Conservation (phyloP, 169 alveolate genomes). For the Plasmodium billcollinsi region DNA sequence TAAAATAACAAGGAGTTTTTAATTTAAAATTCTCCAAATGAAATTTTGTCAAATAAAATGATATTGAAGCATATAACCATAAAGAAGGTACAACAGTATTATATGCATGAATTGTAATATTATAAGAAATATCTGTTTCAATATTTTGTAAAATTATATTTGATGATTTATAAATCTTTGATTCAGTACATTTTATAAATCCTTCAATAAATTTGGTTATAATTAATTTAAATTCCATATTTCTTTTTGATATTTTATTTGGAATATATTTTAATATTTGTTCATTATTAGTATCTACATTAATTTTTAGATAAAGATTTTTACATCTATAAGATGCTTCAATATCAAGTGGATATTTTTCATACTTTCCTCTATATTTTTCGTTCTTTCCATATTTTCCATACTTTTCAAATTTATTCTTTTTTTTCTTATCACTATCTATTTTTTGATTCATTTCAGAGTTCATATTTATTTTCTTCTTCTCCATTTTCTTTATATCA, state of each 20-base stretch:
- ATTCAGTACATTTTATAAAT: constrained; percentile 66
- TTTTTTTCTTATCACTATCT: constrained; percentile 10
- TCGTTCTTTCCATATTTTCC: too few relatives aligned
- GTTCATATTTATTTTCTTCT: constrained; percentile 7
- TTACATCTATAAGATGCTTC: constrained; percentile 47
- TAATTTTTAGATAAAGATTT: constrained; percentile 59
- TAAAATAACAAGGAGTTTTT: constrained; percentile 53
- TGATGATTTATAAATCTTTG: constrained; percentile 61
- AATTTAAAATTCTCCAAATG: constrained; percentile 46
- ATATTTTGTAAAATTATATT: constrained; percentile 70
- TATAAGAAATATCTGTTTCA: constrained; percentile 64
- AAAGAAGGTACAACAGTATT: constrained; percentile 26
- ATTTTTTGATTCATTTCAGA: constrained; percentile 8
- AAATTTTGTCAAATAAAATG: constrained; percentile 45
- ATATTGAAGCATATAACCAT: constrained; percentile 59
- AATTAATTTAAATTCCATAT: constrained; percentile 50
- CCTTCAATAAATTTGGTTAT: constrained; percentile 69
- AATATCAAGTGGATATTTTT: constrained; percentile 63
- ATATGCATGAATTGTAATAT: constrained; percentile 67
- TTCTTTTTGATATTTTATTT: constrained; percentile 47
- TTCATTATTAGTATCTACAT: constrained; percentile 63
- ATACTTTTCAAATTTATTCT: not conserved
- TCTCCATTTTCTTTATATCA: constrained; percentile 22
- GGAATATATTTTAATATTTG: constrained; percentile 39
- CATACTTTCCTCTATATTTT: not conserved